Evolutionary conservation across 176 grass and related monocot species (phyloP).

Genomic region (Dendrocalamus sinicus): DNA sequence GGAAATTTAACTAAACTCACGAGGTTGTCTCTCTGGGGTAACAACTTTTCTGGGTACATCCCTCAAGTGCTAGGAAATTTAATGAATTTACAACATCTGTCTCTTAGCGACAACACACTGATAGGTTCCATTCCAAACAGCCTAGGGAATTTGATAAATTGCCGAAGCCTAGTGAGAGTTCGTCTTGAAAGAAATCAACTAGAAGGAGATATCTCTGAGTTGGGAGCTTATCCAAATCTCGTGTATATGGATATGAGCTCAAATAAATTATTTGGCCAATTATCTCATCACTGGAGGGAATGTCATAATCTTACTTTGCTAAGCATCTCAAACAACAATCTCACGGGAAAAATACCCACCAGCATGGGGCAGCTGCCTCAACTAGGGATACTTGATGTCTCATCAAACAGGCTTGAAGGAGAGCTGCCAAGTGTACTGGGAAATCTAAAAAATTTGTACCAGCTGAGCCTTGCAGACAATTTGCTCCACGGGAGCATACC

Average conservation of each 20-base stretch:
- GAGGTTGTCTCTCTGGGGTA: rapidly evolving
- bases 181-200: slow-evolving; percentile 30
- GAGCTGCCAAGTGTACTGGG: too few relatives aligned
- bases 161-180: slow-evolving; percentile 6
- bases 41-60: neutral
- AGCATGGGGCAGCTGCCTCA: too few relatives aligned
- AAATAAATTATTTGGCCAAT: neutral
- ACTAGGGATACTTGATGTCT: too few relatives aligned
- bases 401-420: too few relatives aligned
- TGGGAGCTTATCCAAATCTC: slow-evolving; percentile 10
- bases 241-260: neutral
- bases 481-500: too few relatives aligned
- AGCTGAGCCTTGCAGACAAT: too few relatives aligned
- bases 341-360: neutral
- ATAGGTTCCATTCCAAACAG: too few relatives aligned
- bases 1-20: too few relatives aligned
- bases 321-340: neutral
- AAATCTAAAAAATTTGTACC: too few relatives aligned
- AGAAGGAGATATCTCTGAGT: slow-evolving; percentile 20
- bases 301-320: neutral
- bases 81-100: too few relatives aligned
- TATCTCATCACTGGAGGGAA: neutral
- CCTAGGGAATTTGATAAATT: slow-evolving; percentile 17
- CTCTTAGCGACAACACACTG: too few relatives aligned
- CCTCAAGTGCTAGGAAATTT: too few relatives aligned